These are phyloP conservation scores for Endothia cerciana DNA, from an alignment of 2,329 filamentous ascomycete genomes.

Conservation along the genomic window DNA sequence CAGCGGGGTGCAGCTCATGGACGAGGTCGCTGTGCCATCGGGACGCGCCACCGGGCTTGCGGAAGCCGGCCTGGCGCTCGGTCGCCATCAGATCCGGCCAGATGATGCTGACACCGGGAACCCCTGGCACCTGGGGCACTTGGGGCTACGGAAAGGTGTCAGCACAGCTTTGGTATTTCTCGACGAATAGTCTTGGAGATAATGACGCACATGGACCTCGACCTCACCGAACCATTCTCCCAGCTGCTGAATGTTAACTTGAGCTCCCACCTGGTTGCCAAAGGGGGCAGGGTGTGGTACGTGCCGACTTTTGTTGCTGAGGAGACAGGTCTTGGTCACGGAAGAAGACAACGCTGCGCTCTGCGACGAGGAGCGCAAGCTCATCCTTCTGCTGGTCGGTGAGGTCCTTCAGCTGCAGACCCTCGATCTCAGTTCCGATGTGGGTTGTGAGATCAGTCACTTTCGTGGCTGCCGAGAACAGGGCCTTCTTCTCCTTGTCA, in stretches of 20 bases:
- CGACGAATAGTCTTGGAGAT: neutral
- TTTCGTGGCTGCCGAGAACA: slow-evolving; percentile 64
- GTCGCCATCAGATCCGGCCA: slow-evolving; percentile 71
- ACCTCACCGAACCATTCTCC: slow-evolving; percentile 68
- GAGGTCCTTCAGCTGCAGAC: slow-evolving; percentile 65
- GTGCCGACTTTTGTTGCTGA: slow-evolving; percentile 60
- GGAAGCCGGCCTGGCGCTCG: slow-evolving; percentile 64
- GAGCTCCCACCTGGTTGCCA: too few species aligned
- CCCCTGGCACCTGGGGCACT: slow-evolving; percentile 70
- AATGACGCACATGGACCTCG: slow-evolving; percentile 65
- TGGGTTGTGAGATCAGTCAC: slow-evolving; percentile 64
- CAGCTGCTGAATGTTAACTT: slow-evolving; percentile 37
- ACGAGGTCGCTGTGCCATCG: slow-evolving; percentile 74
- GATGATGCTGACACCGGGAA: slow-evolving; percentile 67
- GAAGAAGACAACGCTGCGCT: slow-evolving; percentile 69
- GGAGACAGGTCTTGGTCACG: slow-evolving; percentile 65
- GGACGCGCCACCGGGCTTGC: slow-evolving; percentile 68
- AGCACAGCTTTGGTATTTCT: neutral
- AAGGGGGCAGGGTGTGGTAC: neutral
- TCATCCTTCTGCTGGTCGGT: slow-evolving; percentile 64
- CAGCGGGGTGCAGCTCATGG: slow-evolving; percentile 71
- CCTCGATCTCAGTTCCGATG: slow-evolving; percentile 68
- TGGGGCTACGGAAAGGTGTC: slow-evolving; percentile 57
- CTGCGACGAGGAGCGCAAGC: slow-evolving; percentile 64
- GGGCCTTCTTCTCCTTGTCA: slow-evolving; percentile 64